Base-by-base conservation (phyloP, 2,329 filamentous ascomycete genomes). In the Lachnellula arida region DNA sequence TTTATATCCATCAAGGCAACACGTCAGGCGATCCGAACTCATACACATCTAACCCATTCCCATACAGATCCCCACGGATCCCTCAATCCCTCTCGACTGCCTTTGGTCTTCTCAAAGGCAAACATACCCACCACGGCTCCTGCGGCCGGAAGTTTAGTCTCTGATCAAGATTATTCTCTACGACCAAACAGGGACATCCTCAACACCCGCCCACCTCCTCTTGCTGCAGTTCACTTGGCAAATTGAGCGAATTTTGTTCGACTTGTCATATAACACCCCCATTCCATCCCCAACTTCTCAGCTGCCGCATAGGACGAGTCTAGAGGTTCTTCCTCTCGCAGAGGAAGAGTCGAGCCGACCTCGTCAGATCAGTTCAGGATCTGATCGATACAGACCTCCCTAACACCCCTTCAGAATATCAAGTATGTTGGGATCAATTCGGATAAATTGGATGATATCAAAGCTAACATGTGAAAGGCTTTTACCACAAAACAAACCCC, bases 261-360 rank as follows among this genome's bases (percentile, higher is more conserved):
- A 79, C 73, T 72, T 72, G 67, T 73, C 73, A 68, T 72, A 73
- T 70, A 73, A 77, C 72, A 73, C 68, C 73, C 78, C 78, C 66
- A 71, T 74, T 74, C 81, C 80, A 74, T 81, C 81, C 74, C 76
- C 81, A 76, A 76, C 77, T 75, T 77, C 79, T 83, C 88, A 96
- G 90, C 93, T 97, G 94, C 94, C 94, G 94, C 93, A 99, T 99
- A 97, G 91, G 89, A 95, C 88, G 86, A 84, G 84, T 87, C 87
- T 85, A 84, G 83, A 86, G 89, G 88, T 92, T 96, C 93, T 97
- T 97, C 93, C 92, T 96, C 93, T 94, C 80, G 80, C 79, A 76
- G 93, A 92, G 94, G 94, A 93, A 95, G 94, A 94, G 91, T 96
- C 91, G 89, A 91, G 88, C 88, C 93, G 91, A 88, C 90, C 89